These are phyloP conservation scores for Calonectria hawksworthii DNA, from an alignment of 2,329 filamentous ascomycete species.

Conservation along the genomic window DNA sequence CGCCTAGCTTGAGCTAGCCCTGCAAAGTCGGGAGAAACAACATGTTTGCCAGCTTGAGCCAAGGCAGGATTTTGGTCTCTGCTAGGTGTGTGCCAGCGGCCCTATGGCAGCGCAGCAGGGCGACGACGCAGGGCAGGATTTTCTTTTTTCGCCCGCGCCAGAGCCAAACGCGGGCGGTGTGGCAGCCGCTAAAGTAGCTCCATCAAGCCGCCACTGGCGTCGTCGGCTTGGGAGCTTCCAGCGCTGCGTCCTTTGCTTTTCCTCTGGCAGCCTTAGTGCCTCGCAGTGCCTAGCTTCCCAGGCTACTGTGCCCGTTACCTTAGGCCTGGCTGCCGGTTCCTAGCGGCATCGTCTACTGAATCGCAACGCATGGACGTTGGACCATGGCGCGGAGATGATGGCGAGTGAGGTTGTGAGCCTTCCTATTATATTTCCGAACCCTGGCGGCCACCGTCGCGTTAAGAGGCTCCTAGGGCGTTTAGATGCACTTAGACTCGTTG, in stretches of 20 bases:
- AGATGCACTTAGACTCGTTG: neutral
- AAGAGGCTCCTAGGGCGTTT: neutral
- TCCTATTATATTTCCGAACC: neutral
- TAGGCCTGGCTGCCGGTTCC: neutral
- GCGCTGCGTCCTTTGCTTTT: neutral
- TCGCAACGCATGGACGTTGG: conserved; percentile 8
- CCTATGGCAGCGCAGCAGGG: neutral
- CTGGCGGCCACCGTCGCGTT: conserved; percentile 2
- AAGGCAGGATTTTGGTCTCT: neutral
- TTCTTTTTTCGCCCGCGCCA: conserved; percentile 42
- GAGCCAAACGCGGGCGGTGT: conserved; percentile 46
- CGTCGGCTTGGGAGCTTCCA: neutral
- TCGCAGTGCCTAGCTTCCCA: neutral
- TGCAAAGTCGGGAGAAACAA: conserved; percentile 4
- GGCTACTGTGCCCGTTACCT: conserved; percentile 10
- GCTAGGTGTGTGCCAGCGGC: conserved; percentile 24
- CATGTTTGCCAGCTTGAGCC: neutral
- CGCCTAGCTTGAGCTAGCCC: neutral
- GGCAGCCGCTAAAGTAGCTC: conserved; percentile 38
- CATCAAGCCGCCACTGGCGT: conserved; percentile 8
- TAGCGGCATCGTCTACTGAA: neutral
- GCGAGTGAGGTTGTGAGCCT: neutral
- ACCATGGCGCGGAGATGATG: conserved; percentile 1
- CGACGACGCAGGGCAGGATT: conserved; percentile 16
- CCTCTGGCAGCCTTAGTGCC: neutral